Evolutionary conservation across 2,329 filamentous ascomycete species (phyloP).

Genomic region (Aaosphaeria arxii): DNA sequence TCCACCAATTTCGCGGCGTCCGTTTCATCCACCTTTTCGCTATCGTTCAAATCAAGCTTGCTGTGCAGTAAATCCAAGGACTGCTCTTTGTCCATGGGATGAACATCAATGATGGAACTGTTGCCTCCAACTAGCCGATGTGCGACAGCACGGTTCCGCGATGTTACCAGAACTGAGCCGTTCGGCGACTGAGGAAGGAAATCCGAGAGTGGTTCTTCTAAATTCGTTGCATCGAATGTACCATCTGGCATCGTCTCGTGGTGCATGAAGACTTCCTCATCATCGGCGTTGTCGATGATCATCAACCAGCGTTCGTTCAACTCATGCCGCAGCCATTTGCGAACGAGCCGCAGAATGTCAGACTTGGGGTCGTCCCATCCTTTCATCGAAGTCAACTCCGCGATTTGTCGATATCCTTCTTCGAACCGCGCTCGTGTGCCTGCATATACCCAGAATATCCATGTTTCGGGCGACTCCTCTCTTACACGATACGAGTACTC

Average conservation of each 20-base stretch:
- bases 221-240: background rate
- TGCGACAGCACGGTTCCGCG: slow-evolving; percentile 6
- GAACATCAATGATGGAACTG: slow-evolving; percentile 1
- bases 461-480: slow-evolving; percentile 14
- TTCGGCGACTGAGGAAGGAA: slow-evolving; percentile 2
- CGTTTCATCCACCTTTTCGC: background rate
- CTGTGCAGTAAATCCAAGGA: slow-evolving; percentile 5
- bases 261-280: slow-evolving; percentile 4
- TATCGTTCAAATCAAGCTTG: background rate
- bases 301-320: slow-evolving; percentile 23
- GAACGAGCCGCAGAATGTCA: slow-evolving; percentile 20
- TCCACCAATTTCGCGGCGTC: slow-evolving; percentile 1
- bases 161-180: slow-evolving; percentile 9
- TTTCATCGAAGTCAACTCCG: slow-evolving; percentile 13
- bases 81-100: slow-evolving; percentile 6
- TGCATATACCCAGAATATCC: slow-evolving; percentile 29
- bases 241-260: background rate
- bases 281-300: slow-evolving; percentile 29
- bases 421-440: slow-evolving; percentile 18
- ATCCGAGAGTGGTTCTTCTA: background rate
- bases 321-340: slow-evolving; percentile 17
- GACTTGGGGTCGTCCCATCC: slow-evolving; percentile 18
- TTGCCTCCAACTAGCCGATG: slow-evolving; percentile 7
- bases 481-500: slow-evolving; percentile 16
- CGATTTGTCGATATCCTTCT: slow-evolving; percentile 22